Evolutionary conservation across 176 grass and related monocot species (phyloP), one percentile per base, ranked within the genome.

Genomic region (Triticum monococcum): DNA sequence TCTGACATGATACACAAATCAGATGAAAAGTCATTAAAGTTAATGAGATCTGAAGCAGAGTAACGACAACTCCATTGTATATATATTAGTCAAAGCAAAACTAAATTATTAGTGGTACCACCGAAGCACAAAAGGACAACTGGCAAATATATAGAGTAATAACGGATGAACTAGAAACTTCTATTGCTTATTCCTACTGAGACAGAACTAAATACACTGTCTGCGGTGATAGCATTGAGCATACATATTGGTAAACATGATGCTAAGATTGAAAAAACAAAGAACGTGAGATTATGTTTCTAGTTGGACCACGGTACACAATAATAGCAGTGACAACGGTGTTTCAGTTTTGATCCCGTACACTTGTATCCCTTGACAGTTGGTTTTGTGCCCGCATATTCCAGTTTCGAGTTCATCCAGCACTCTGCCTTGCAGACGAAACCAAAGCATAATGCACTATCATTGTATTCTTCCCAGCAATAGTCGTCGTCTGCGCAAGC

Each of bases 401-500:
- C 40, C 40, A 75, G 12, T 75, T 75, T 50, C 2, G 24, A 23
- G 72, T 75, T 48, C 13, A 50, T 41, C 40, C 41, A 75, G 72
- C 72, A 50, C n/a, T 28, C 23, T 25, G 6, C 14, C 22, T 75
- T 14, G 72, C 72, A 75, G n/a, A 30, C 16, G 72, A 75, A 75
- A 75, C n/a, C 41, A 16, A 25, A 41, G 41, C 72, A 75, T 9
- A 75, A 3, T 25, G 41, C 41, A 28, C 72, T 75, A 7, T 75
- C 72, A 2, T 28, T 48, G 2, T 75, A 75, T 75, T 75, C 41
- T 75, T 75, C 72, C 72, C 72, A 75, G 72, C 72, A 75, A 28
- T 50, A 48, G 72, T 50, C 72, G n/a, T 75, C 72, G n/a, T 30
- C 72, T 75, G 72, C 14, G 72, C 71, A 48, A 74, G 41, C 18